Evolutionary conservation across 768 basidiomycete genomes (phyloP).

Genomic region (Pisolithus marmoratus): DNA sequence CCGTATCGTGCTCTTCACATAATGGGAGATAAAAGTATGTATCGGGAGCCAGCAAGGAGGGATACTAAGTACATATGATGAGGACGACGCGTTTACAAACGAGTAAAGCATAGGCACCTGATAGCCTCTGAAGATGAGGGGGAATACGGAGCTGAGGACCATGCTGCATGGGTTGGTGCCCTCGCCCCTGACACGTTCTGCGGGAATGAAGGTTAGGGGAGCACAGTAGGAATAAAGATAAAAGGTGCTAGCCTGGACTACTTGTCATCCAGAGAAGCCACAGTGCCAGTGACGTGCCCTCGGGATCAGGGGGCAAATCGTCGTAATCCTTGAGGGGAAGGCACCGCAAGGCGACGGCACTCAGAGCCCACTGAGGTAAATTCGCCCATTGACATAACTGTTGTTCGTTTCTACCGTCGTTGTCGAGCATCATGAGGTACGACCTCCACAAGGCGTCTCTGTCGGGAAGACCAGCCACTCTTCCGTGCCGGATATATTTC

Average conservation of each 20-base stretch:
- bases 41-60: slow-evolving; percentile 40
- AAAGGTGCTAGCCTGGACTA: slow-evolving; percentile 29
- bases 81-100: slow-evolving; percentile 2
- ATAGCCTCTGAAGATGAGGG: slow-evolving; percentile 38
- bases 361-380: slow-evolving; percentile 24
- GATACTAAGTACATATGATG: slow-evolving; percentile 27
- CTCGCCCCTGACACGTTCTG: slow-evolving; percentile 32
- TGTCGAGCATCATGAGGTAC: slow-evolving; percentile 50
- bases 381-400: slow-evolving; percentile 41
- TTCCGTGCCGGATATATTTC: slow-evolving; percentile 33
- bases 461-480: slow-evolving; percentile 11
- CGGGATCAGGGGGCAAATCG: slow-evolving; percentile 21
- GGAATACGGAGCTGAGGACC: slow-evolving; percentile 30
- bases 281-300: slow-evolving; percentile 33
- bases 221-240: neutral
- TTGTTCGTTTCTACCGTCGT: slow-evolving; percentile 40
- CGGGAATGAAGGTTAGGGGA: slow-evolving; percentile 10
- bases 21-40: slow-evolving; percentile 38
- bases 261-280: slow-evolving; percentile 47
- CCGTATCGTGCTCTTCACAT: slow-evolving; percentile 20
- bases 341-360: slow-evolving; percentile 10
- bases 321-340: slow-evolving; percentile 13
- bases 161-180: slow-evolving; percentile 17
- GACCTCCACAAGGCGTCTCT: slow-evolving; percentile 48
- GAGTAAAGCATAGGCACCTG: slow-evolving; percentile 23